A percentile compares a stretch with the other conserved stretches of the same genome.
Evolutionary conservation across 306 rosid genomes (phyloP).

Genomic region (peach (Prunus persica)): Prunus_persica_NCBIv2 NC_034013.1:11850001-11850500

Average conservation of each 20-base stretch:
- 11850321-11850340: background rate
- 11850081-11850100: no score
- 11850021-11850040: background rate
- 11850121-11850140: conserved; percentile 28
- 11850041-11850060: background rate
- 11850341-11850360: conserved; percentile 7
- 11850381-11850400: no score
- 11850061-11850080: no score
- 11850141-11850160: conserved; percentile 39
- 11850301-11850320: conserved; percentile 33
- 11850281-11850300: conserved; percentile 54
- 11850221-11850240: conserved; percentile 37
- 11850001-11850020: background rate
- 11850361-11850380: background rate
- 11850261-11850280: conserved; percentile 25
- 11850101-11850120: background rate
- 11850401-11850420: no score
- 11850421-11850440: background rate
- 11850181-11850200: conserved; percentile 24
- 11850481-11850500: conserved; percentile 40
- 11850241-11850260: conserved; percentile 39
- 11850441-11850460: conserved; percentile 25
- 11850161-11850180: conserved; percentile 27
- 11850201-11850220: conserved; percentile 49
- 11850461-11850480: conserved; percentile 38